Evolutionary conservation across 305 asterid genomes (phyloP).

Genomic region (Caryopteris hybrid): DNA sequence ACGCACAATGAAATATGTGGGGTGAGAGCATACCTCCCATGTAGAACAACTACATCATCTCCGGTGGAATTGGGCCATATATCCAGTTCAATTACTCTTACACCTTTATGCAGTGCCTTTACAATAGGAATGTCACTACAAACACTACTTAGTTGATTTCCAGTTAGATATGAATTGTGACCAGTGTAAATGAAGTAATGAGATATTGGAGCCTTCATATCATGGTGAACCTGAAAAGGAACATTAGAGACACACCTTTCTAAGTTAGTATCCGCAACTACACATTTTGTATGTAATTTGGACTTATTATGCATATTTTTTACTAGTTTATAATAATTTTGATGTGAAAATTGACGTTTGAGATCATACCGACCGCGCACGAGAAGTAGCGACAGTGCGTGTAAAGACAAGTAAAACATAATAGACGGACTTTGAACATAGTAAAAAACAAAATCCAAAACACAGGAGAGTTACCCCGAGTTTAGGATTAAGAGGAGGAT

Average conservation of each 20-base stretch:
- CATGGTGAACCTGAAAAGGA: constrained; percentile 77
- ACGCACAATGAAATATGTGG: no score
- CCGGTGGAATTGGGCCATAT: constrained; percentile 86
- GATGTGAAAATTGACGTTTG: background rate
- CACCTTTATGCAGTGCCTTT: constrained; percentile 64
- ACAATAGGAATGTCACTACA: constrained; percentile 83
- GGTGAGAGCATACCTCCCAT: constrained; percentile 66
- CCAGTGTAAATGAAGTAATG: constrained; percentile 95
- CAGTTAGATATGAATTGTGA: constrained; percentile 91
- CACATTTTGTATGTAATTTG: background rate
- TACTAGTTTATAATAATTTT: no score
- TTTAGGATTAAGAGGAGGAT: constrained; percentile 62
- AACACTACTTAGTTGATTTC: constrained; percentile 88
- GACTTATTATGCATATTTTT: no score
- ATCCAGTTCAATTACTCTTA: constrained; percentile 88
- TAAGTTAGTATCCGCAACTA: background rate
- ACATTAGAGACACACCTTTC: background rate
- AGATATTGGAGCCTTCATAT: constrained; percentile 83
- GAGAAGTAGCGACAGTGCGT: no score
- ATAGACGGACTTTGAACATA: no score
- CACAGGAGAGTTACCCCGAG: constrained; percentile 44
- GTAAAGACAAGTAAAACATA: no score
- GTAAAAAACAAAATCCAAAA: background rate
- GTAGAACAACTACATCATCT: constrained; percentile 70
- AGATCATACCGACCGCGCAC: no score